A percentile compares a stretch with the other conserved stretches of the same genome.
Conservation (phyloP, 331 rosid genomes). For the Phaseolus coccineus region DNA sequence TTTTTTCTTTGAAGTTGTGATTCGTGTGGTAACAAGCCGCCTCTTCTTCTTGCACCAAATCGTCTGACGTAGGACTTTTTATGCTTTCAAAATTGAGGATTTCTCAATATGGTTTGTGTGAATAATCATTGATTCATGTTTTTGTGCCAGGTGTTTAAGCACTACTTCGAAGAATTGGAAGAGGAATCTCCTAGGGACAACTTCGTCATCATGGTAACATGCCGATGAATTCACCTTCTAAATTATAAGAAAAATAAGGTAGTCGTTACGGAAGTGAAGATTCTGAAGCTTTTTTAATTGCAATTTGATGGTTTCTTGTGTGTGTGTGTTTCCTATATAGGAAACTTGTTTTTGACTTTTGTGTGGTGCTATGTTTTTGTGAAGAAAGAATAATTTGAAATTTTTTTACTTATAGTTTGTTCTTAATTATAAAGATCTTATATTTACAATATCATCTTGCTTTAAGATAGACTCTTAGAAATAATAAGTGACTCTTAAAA, state of each 20-base stretch:
- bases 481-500: no score
- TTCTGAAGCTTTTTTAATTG: constrained; percentile 9
- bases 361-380: no score
- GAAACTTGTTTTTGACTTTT: no score
- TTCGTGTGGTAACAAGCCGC: constrained; percentile 53
- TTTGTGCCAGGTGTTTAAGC: constrained; percentile 77
- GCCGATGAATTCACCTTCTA: not conserved
- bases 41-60: constrained; percentile 81
- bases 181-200: constrained; percentile 94
- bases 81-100: not conserved
- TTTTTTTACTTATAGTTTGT: no score
- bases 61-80: constrained; percentile 65
- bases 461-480: no score
- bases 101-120: not conserved
- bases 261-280: constrained; percentile 11
- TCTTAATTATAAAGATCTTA: no score
- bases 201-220: constrained; percentile 87
- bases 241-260: constrained; percentile 95
- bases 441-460: no score
- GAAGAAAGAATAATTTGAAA: no score
- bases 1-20: no score
- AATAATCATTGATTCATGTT: not conserved
- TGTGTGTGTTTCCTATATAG: no score
- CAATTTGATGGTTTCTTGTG: constrained; percentile 4
- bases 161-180: constrained; percentile 88